A percentile compares a stretch with the other conserved stretches of the same genome.
Evolutionary conservation across 2,329 filamentous ascomycete genomes (phyloP).

Genomic region (Cyanodermella asteris): DNA sequence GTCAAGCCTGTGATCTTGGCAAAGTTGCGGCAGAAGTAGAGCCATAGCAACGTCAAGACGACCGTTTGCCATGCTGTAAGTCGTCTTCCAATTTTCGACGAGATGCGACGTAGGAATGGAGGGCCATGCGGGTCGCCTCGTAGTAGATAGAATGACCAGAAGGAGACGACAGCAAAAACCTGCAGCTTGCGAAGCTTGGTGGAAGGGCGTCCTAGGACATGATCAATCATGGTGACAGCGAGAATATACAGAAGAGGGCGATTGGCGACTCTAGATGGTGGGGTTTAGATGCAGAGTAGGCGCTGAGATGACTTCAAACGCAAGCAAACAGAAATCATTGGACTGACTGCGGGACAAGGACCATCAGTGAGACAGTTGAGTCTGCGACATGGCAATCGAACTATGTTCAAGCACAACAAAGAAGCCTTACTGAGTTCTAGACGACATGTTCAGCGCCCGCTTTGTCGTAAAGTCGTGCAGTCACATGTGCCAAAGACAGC

Average conservation of each 20-base stretch:
- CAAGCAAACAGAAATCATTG: no score
- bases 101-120: constrained; percentile 49
- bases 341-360: no score
- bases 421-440: no score
- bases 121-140: constrained; percentile 73
- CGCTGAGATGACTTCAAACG: no score
- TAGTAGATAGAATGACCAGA: constrained; percentile 73
- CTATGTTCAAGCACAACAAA: no score
- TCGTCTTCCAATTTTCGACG: constrained; percentile 43
- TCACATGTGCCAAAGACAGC: no score
- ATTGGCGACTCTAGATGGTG: no score
- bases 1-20: constrained; percentile 79
- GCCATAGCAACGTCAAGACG: constrained; percentile 67
- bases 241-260: neutral
- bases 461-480: no score
- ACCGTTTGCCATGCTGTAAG: constrained; percentile 81
- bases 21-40: constrained; percentile 84
- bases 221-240: constrained; percentile 31
- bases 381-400: no score
- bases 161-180: constrained; percentile 71
- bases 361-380: no score
- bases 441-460: no score
- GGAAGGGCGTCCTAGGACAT: constrained; percentile 78
- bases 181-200: constrained; percentile 81
- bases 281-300: no score